Base-by-base conservation (phyloP, 768 basidiomycete genomes). In the Sarcomyxa edulis region DNA sequence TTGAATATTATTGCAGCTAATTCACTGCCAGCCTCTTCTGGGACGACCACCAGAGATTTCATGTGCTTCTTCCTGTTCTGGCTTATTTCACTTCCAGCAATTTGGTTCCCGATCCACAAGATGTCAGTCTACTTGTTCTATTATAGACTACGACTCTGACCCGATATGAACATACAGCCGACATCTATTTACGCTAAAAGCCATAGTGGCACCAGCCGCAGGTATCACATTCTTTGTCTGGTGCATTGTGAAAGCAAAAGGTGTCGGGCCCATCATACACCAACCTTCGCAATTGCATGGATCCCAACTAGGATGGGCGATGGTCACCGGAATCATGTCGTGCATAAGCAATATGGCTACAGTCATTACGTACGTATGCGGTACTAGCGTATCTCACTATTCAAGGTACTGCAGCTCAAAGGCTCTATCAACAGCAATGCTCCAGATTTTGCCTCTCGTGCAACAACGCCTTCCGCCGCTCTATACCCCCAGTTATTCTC, bases 61-160 rank as follows among this genome's bases (percentile, higher is more conserved):
- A 62, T 87, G 64, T 78, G 77, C 48, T 92, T 92, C 74, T 82
- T 92, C 69, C 66, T 92, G 42, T 93, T 90, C 68, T 91, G 85
- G 81, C 61, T 89, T 19, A 69, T 87, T 26, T 84, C 79, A 22
- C 71, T 90, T 21, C 85, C 84, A 7, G 78, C 81, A 12, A 81
- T 89, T 48, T 88, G 82, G 82, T 81, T 87, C 48, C 86, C 84
- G 8, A 78, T 89, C 33, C 85, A 91, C 64, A 72, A 82, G 51
- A 82, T 87, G 81, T 83, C 56, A 41, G 76, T 61, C 38, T 32
- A 16, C n/a, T 23, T 23, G 16, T 22, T 15, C 39, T 40, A 28
- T 21, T 41, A 25, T 15, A 33, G 41, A 43, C 43, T 45, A 37
- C 23, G 33, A 46, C 38, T 26, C 7, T 15, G 4, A 44, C 7